Evolutionary conservation across 257 asterid species (phyloP), one percentile per base, ranked within the genome.

Genomic region (Plantago elongata): DNA sequence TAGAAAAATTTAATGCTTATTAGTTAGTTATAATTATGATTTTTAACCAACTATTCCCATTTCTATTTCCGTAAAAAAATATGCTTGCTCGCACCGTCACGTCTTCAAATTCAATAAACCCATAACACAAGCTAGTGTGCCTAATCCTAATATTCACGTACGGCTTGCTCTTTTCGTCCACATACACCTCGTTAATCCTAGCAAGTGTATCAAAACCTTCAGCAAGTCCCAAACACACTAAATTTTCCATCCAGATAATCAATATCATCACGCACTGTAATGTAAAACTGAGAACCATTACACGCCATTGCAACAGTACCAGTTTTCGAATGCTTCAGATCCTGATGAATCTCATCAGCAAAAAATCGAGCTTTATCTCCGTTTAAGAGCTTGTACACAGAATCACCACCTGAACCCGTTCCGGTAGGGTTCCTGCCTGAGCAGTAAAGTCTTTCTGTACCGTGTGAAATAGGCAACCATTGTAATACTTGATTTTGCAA

Each of bases 331-430:
- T 93, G 99, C 74, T 87, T 93, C 37, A 93, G 70, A 77, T 89
- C 99, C 82, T 89, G 76, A 67, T 87, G 96, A 73, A 89, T 87
- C 72, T 93, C 99, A 75, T 93, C 96, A 48, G 87, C 86, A 61
- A 93, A 89, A 78, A 92, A 92, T 7, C 99, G 96, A 57, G 99
- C 99, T 74, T 92, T 97, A 9, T 92, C 96, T 12, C 99, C 99
- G 47, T 86, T 89, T 55, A 89, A 79, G 74, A 84, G 89, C 97
- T 89, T 92, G 84, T 87, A 92, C 8, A 92, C 68, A 38, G 99
- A 89, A 80, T 92, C 99, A 6, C 99, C 99, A 48, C 95, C 95
- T 13, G 90, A 74, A 11, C 99, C 96, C 7, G 97, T 84, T 69
- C 99, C 97, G 9, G 97, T 86, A 43, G 96, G 99, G 84, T 92